These are phyloP conservation scores for Polytolypa hystricis DNA, from an alignment of 2,329 filamentous ascomycete genomes.

Conservation along the genomic window DNA sequence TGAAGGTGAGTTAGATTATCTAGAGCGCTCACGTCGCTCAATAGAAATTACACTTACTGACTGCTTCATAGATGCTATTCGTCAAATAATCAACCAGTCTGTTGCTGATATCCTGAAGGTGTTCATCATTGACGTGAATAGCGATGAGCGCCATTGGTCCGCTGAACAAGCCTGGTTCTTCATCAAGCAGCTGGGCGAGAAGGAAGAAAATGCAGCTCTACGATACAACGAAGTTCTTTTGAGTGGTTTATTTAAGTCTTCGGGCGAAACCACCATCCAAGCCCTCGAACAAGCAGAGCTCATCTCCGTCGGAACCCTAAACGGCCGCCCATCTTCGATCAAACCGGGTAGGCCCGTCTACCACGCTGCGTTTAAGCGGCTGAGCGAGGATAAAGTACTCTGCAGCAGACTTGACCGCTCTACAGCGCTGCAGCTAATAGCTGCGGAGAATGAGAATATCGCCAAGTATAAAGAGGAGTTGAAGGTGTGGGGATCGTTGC, in stretches of 20 bases:
- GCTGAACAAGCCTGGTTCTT: constrained; percentile 83
- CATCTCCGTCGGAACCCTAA: constrained; percentile 60
- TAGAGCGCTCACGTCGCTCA: neutral
- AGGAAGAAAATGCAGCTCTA: constrained; percentile 43
- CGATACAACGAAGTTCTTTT: constrained; percentile 81
- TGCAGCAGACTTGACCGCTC: constrained; percentile 62
- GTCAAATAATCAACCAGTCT: constrained; percentile 79
- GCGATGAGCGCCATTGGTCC: constrained; percentile 57
- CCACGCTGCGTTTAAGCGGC: constrained; percentile 63
- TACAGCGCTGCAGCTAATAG: constrained; percentile 56
- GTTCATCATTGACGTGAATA: constrained; percentile 59
- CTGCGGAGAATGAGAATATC: constrained; percentile 62
- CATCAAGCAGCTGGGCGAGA: constrained; percentile 63
- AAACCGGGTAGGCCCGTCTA: constrained; percentile 78
- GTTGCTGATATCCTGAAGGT: constrained; percentile 88
- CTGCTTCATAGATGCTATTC: constrained; percentile 51
- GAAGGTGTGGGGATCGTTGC: constrained; percentile 55
- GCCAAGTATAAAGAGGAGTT: constrained; percentile 73
- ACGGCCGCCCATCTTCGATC: constrained; percentile 68
- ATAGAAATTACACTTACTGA: constrained; percentile 12
- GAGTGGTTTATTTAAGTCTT: constrained; percentile 59
- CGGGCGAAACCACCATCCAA: constrained; percentile 65
- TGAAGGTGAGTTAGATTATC: constrained; percentile 30
- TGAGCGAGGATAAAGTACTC: constrained; percentile 62
- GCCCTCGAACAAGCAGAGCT: constrained; percentile 76